Evolutionary conservation across 495 filamentous ascomycete species (phyloP).

Genomic region (Xylaria bambusicola): DNA sequence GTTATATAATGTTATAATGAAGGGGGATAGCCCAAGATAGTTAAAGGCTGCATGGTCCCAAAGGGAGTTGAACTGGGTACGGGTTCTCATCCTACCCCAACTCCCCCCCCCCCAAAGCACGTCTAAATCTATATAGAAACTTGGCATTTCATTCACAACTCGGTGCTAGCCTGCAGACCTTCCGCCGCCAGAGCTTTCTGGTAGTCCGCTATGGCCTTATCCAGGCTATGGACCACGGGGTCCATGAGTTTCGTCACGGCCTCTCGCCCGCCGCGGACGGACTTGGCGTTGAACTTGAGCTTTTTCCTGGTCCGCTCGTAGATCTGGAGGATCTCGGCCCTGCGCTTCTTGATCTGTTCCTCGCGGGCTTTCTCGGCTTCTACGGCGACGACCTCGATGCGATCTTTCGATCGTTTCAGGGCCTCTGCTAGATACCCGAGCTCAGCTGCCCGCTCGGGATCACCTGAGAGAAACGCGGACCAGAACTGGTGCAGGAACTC

Average conservation of each 20-base stretch:
- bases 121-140: too few species aligned
- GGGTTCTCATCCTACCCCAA: background rate
- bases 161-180: constrained; percentile 43
- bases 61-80: too few species aligned
- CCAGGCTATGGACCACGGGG: constrained; percentile 67
- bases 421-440: constrained; percentile 76
- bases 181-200: constrained; percentile 62
- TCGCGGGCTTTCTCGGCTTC: constrained; percentile 76
- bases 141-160: constrained; percentile 25
- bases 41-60: too few species aligned
- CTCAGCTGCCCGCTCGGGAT: constrained; percentile 73
- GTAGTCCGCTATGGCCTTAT: constrained; percentile 65
- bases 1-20: too few species aligned
- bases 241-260: constrained; percentile 74
- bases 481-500: constrained; percentile 98
- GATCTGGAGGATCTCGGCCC: constrained; percentile 66
- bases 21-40: too few species aligned
- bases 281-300: constrained; percentile 62
- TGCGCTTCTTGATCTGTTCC: constrained; percentile 62
- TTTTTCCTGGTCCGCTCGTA: constrained; percentile 70
- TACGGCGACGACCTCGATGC: constrained; percentile 78
- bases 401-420: constrained; percentile 69
- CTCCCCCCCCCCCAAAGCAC: too few species aligned
- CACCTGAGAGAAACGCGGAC: constrained; percentile 82
- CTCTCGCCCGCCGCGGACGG: constrained; percentile 70